Evolutionary conservation across 495 filamentous ascomycete genomes (phyloP).

Genomic region (Bombardia bombarda): DNA sequence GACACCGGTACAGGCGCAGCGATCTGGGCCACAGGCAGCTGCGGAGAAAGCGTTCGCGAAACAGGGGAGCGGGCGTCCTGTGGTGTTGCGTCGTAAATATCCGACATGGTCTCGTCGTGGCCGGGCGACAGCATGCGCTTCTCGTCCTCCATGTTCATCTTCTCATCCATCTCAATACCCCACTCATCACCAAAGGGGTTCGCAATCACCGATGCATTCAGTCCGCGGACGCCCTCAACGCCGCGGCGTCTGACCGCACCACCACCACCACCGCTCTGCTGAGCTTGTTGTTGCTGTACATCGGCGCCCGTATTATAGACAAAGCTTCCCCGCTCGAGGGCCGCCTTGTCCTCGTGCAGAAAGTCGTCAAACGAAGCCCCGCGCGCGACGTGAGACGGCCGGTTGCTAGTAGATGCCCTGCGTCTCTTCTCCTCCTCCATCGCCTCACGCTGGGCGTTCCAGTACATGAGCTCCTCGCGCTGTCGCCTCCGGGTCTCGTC

Average conservation of each 20-base stretch:
- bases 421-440: slow-evolving; percentile 24
- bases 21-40: no score
- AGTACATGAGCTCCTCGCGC: slow-evolving; percentile 67
- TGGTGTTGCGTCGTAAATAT: slow-evolving; percentile 47
- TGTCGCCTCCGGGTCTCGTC: slow-evolving; percentile 58
- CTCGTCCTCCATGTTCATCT: slow-evolving; percentile 21
- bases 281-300: slow-evolving; percentile 20
- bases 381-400: slow-evolving; percentile 1
- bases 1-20: no score
- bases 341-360: slow-evolving; percentile 31
- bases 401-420: slow-evolving; percentile 17
- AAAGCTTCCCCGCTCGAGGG: slow-evolving; percentile 38
- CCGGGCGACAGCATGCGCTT: slow-evolving; percentile 28
- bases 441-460: slow-evolving; percentile 42
- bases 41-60: slow-evolving; percentile 15
- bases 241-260: slow-evolving; percentile 40
- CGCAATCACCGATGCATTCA: slow-evolving; percentile 43
- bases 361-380: slow-evolving; percentile 48
- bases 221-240: slow-evolving; percentile 37
- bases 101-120: slow-evolving; percentile 39
- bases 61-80: slow-evolving; percentile 13
- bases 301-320: slow-evolving; percentile 43
- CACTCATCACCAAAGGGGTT: slow-evolving; percentile 57
- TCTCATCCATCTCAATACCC: slow-evolving; percentile 38
- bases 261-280: no score